Evolutionary conservation across 2,329 filamentous ascomycete genomes (phyloP), one percentile per base, ranked within the genome.

Genomic region (Phoma sp.): DNA sequence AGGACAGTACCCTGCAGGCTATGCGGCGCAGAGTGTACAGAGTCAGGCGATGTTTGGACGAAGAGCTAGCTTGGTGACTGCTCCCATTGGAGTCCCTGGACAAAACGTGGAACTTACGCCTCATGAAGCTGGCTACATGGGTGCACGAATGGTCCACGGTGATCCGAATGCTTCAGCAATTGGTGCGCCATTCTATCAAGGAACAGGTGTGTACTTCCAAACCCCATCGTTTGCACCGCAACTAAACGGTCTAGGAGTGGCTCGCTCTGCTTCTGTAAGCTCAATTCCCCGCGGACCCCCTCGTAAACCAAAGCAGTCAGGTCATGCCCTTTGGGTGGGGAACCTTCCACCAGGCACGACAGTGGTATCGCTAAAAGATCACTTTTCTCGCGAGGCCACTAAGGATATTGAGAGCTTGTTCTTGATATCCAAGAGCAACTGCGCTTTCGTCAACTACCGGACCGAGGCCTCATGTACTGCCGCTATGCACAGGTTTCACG

Each of bases 381-480:
- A 97, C 71, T 95, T 97, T 53, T 96, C 91, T 57, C 86, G 85
- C 59, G 89, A 93, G 61, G 88, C 91, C 0, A 83, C 82, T 0
- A 84, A 81, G 34, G 84, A 92, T 1, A 85, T 98, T 18, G 90
- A 96, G 71, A 96, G 92, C 39, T 80, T 98, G 0, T 97, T 98
- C 63, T 79, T 98, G 29, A 98, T 98, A 33, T 93, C 93, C 0
- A 97, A 97, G 74, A 97, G 93, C 73, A 97, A 97, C 71, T 98
- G 93, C 69, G 93, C 93, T 0, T 98, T 98, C 77, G 92, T 96
- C 61, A 98, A 98, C 69, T 98, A 96, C 73, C 90, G 88, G 59
- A 89, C 91, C 43, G 92, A 96, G 66, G 77, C 81, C 3, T 86
- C 87, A 5, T 97, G 92, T 69, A 77, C 84, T 6, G 82, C 84